Evolutionary conservation across 2,329 filamentous ascomycete species (phyloP).

Genomic region (Apiospora kogelbergensis): DNA sequence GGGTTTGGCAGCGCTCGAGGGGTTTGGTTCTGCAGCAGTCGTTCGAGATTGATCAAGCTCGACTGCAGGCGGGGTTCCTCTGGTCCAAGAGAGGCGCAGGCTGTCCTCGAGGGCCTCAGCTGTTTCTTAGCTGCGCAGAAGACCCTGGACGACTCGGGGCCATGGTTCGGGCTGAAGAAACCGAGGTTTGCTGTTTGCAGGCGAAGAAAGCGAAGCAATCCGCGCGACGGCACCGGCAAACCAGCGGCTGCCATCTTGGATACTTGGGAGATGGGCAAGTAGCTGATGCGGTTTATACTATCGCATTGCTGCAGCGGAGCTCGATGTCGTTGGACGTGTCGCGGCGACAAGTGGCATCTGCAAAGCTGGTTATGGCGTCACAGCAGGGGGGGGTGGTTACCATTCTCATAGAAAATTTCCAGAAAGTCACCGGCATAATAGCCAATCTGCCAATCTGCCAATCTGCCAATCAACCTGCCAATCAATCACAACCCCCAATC

Average conservation of each 20-base stretch:
- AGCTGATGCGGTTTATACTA: neutral
- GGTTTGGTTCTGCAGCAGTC: constrained; percentile 10
- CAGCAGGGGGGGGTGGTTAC: neutral
- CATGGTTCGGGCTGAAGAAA: constrained; percentile 46
- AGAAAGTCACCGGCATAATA: neutral
- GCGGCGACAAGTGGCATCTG: neutral
- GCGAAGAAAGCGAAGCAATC: constrained; percentile 71
- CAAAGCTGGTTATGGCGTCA: neutral
- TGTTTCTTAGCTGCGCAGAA: constrained; percentile 20
- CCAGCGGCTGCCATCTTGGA: constrained; percentile 46
- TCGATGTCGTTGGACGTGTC: neutral
- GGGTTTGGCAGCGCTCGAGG: neutral
- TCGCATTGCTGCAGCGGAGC: neutral
- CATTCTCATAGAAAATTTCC: neutral
- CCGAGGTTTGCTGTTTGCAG: constrained; percentile 63
- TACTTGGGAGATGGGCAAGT: neutral
- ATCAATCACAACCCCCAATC: neutral
- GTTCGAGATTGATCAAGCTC: constrained; percentile 28
- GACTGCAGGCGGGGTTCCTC: constrained; percentile 26
- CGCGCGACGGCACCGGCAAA: constrained; percentile 50
- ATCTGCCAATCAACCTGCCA: neutral
- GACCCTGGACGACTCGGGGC: constrained; percentile 17
- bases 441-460: no score
- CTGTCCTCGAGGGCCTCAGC: neutral
- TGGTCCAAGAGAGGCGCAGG: constrained; percentile 16